These are phyloP conservation scores for Mucor indicus DNA, from an alignment of 371 early-diverging fungal genomes.

Conservation along the genomic window DNA sequence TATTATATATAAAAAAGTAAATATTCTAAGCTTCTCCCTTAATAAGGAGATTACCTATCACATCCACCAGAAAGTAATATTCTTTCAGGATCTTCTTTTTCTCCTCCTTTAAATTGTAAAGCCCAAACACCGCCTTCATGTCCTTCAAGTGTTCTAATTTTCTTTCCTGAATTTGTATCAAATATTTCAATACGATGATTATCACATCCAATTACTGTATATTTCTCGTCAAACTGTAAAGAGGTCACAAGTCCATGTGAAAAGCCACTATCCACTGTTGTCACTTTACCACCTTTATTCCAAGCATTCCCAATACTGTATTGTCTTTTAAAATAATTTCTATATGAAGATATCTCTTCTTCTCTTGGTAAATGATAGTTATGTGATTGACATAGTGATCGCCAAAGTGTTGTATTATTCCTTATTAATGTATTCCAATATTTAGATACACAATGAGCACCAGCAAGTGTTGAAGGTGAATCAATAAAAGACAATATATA, in stretches of 20 bases:
- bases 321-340: conserved; percentile 69
- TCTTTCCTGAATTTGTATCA: conserved; percentile 66
- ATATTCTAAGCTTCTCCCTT: conserved; percentile 5
- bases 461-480: conserved; percentile 65
- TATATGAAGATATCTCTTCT: conserved; percentile 53
- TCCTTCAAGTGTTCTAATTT: conserved; percentile 67
- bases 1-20: conserved; percentile 11
- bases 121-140: conserved; percentile 24
- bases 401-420: conserved; percentile 46
- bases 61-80: conserved; percentile 77
- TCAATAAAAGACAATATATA: conserved; percentile 64
- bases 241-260: conserved; percentile 80
- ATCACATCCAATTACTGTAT: conserved; percentile 83
- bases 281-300: conserved; percentile 67
- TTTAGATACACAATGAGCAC: conserved; percentile 67
- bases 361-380: conserved; percentile 23
- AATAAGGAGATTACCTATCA: conserved; percentile 52
- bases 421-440: conserved; percentile 74
- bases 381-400: conserved; percentile 37
- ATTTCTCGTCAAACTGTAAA: conserved; percentile 81
- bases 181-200: conserved; percentile 82
- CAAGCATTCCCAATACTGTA: conserved; percentile 71
- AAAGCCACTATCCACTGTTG: conserved; percentile 69
- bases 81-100: conserved; percentile 68
- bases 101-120: conserved; percentile 12